A percentile compares a stretch with the other conserved stretches of the same genome.
phyloP scores from a whole-genome alignment of 768 basidiomycete genomes.

The Chlorophyllum brunneum region DNA sequence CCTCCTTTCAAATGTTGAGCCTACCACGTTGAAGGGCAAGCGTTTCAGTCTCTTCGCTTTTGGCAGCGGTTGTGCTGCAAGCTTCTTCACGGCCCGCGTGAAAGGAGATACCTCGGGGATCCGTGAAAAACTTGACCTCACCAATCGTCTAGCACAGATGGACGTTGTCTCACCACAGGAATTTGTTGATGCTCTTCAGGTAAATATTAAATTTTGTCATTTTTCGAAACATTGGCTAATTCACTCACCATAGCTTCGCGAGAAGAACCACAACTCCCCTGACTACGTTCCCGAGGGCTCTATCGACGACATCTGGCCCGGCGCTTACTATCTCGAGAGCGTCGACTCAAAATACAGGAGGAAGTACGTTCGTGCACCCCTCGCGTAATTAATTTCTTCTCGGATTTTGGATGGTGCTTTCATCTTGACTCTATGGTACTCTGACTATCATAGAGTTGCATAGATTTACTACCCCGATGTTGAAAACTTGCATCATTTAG shows the following conservation, averaged over 20 bases:
- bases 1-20: conserved; percentile 70
- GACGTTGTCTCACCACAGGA: conserved; percentile 90
- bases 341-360: conserved; percentile 91
- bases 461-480: conserved; percentile 8
- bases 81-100: conserved; percentile 85
- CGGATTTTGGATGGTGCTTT: neutral
- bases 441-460: conserved; percentile 9
- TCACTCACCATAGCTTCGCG: conserved; percentile 61
- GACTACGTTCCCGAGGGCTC: conserved; percentile 83
- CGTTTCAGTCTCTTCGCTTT: conserved; percentile 95
- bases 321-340: conserved; percentile 86
- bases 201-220: conserved; percentile 30
- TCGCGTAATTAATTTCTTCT: conserved; percentile 26
- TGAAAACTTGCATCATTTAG: conserved; percentile 11
- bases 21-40: conserved; percentile 71
- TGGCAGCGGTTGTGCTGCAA: conserved; percentile 92
- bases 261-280: conserved; percentile 92
- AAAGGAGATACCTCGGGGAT: conserved; percentile 88
- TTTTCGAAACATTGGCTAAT: conserved; percentile 11
- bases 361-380: conserved; percentile 64
- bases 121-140: conserved; percentile 74
- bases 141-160: conserved; percentile 75
- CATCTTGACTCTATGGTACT: neutral
- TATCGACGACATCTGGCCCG: conserved; percentile 91
- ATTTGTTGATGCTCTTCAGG: conserved; percentile 79